Evolutionary conservation across 441 rosid genomes (phyloP), one percentile per base, ranked within the genome.

Genomic region (Eugenia klotzschiana): DNA sequence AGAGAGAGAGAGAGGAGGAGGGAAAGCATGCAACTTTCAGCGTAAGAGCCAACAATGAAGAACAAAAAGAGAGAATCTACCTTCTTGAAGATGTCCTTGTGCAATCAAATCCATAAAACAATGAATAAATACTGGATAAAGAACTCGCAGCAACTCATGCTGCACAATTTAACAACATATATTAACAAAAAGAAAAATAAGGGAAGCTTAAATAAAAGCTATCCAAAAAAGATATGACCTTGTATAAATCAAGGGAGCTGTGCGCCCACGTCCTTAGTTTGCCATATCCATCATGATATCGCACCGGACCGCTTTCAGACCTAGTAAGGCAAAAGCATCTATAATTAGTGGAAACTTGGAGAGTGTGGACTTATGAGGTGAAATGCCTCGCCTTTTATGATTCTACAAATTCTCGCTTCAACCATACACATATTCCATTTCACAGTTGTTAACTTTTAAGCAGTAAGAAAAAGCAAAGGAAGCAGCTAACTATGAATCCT

Each of bases 71-170:
- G 43, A 81, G 85, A 15, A 72, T 23, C 46, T 90, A 97, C 99
- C 98, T 84, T 96, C 97, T 91, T 93, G 97, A 82, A 96, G 89
- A 82, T 94, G 91, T 73, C 95, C 97, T 89, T 91, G 93, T 0
- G 95, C 94, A n/a, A 97, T 94, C 83, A 97, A 87, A 88, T 97
- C 98, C 98, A 97, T 94, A 87, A 94, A 97, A 83, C 96, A 92
- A 87, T 97, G 99, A 82, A 96, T 91, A 88, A 94, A 97, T 51
- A 96, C 98, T 0, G 99, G 98, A 93, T 94, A 96, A 87, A 97
- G 96, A 84, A 97, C 96, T 26, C 98, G 95, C 82, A 96, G 95
- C 90, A 97, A 90, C 85, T 97, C 99, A 82, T 93, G 96, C 99
- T 97, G 95, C 91, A 89, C 29, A 79, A 79, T 85, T 23, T 49